phyloP scores from a whole-genome alignment of 169 alveolate species.

The Pseudocohnilembus persalinus region DNA sequence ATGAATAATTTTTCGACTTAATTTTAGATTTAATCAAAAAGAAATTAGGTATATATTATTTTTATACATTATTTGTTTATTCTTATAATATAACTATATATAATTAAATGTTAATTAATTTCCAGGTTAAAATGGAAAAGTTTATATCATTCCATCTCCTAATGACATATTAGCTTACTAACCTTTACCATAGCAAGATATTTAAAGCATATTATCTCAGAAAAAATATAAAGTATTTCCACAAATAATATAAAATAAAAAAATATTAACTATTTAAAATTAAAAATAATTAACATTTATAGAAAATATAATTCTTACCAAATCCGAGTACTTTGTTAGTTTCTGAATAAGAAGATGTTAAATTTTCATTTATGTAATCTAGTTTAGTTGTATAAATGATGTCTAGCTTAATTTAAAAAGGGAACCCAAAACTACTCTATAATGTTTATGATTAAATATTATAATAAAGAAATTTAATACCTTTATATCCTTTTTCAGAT shows the following conservation, averaged over 20 bases:
- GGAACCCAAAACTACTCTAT: not conserved
- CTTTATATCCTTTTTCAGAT: not conserved
- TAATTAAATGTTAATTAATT: too few relatives aligned
- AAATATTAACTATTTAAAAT: too few relatives aligned
- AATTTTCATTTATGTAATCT: not conserved
- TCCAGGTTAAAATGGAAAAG: not conserved
- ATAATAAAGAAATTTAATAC: not conserved
- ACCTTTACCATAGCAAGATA: not conserved
- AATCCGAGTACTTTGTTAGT: not conserved
- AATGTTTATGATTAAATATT: not conserved
- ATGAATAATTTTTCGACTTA: not conserved
- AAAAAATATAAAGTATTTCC: not conserved
- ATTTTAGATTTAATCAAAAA: too few relatives aligned
- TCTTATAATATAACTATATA: too few relatives aligned
- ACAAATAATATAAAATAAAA: too few relatives aligned
- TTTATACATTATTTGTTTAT: too few relatives aligned
- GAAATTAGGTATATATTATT: not conserved
- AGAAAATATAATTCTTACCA: not conserved
- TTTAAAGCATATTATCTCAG: not conserved
- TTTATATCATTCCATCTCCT: not conserved
- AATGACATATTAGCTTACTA: not conserved
- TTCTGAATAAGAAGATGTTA: not conserved
- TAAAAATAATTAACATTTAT: too few relatives aligned
- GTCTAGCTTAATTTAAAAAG: not conserved
- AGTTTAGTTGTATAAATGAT: not conserved